phyloP scores from a whole-genome alignment of 1,284 basidiomycete genomes.

The Ceratobasidium theobromae region DNA sequence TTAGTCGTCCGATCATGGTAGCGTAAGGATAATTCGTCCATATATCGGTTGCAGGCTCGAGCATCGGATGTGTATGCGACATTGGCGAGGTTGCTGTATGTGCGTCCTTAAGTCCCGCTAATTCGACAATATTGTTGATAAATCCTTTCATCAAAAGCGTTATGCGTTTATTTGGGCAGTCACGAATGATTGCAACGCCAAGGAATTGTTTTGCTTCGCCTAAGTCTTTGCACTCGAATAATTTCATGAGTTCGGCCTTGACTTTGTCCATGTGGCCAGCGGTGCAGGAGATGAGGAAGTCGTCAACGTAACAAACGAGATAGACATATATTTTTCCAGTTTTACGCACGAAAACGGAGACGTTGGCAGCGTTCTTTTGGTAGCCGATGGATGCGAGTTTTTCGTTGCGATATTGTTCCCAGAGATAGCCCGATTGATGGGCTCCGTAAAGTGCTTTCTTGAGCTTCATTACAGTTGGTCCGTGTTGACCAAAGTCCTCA shows the following conservation, averaged over 20 bases:
- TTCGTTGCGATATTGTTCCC: not conserved
- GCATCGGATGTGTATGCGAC: not conserved
- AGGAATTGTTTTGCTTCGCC: slow-evolving; percentile 33
- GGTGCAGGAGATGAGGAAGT: slow-evolving; percentile 11
- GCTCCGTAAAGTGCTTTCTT: not conserved
- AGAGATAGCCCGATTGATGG: not conserved
- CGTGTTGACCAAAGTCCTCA: not conserved
- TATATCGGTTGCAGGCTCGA: not conserved
- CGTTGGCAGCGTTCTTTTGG: not conserved
- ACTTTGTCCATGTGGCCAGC: not conserved
- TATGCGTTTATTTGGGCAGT: slow-evolving; percentile 1
- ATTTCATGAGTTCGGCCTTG: slow-evolving; percentile 5
- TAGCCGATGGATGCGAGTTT: slow-evolving; percentile 6
- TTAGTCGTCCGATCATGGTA: not conserved
- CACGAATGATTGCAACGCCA: slow-evolving; percentile 28
- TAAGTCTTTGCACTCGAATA: slow-evolving; percentile 31
- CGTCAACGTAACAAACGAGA: slow-evolving; percentile 9
- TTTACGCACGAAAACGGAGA: not conserved
- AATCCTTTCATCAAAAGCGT: slow-evolving; percentile 28
- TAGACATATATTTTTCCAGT: not conserved
- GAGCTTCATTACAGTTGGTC: not conserved
- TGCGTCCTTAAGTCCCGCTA: slow-evolving; percentile 14
- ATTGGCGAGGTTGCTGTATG: not conserved
- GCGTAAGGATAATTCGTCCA: not conserved
- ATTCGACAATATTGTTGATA: slow-evolving; percentile 28